Evolutionary conservation across 371 early-diverging fungal genomes (phyloP).

Genomic region (Zopfochytrium polystomum): DNA sequence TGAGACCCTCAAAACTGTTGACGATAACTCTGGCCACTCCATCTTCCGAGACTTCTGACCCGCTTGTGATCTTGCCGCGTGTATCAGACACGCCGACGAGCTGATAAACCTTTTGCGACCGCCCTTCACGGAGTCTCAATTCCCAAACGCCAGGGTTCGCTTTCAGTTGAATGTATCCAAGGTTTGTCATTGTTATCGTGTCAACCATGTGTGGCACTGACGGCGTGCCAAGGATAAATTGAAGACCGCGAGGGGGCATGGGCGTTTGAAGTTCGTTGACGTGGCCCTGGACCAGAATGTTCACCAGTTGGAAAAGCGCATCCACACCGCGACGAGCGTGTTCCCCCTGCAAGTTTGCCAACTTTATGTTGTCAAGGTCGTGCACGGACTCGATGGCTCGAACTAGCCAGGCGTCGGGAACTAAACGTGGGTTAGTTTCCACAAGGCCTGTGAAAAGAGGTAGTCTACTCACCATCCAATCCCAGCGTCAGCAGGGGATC

Average conservation of each 20-base stretch:
- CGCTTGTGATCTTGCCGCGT: conserved; percentile 16
- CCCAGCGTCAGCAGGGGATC: conserved; percentile 81
- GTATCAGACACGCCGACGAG: conserved; percentile 54
- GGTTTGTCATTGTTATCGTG: conserved; percentile 94
- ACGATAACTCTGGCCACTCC: conserved; percentile 56
- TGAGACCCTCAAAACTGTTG: conserved; percentile 77
- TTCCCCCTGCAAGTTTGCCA: conserved; percentile 39
- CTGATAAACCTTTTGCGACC: conserved; percentile 72
- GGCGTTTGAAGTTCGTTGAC: conserved; percentile 63
- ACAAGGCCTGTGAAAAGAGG: conserved; percentile 44
- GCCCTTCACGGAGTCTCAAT: conserved; percentile 74
- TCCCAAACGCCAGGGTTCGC: conserved; percentile 87
- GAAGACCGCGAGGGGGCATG: conserved; percentile 81
- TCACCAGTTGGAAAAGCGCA: conserved; percentile 75
- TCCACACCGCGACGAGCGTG: conserved; percentile 64
- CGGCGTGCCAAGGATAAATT: conserved; percentile 77
- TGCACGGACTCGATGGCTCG: conserved; percentile 73
- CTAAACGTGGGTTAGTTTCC: conserved; percentile 16
- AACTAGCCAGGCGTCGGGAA: conserved; percentile 76
- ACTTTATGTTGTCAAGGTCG: conserved; percentile 87
- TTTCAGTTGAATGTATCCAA: conserved; percentile 92
- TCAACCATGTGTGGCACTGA: conserved; percentile 57
- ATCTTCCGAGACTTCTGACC: conserved; percentile 35
- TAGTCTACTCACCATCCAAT: conserved; percentile 58
- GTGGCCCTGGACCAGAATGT: conserved; percentile 84